Evolutionary conservation across 139 green algal species (phyloP), one percentile per base, ranked within the genome.

Genomic region (Penium margaritaceum): DNA sequence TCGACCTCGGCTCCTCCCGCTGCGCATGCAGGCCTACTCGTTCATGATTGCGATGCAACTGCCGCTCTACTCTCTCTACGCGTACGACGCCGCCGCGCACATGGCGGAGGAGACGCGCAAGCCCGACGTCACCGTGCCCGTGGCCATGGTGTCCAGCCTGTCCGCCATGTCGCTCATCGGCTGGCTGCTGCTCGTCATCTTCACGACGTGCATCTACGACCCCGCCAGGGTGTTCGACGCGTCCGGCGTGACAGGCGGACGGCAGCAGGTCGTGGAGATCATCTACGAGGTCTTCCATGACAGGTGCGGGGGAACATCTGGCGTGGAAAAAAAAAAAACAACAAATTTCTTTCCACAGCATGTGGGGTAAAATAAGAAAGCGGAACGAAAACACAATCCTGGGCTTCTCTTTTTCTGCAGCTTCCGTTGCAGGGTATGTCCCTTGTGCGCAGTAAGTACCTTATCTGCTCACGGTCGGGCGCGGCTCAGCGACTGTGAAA

Each of bases 261-360:
- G n/a, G 35, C 66, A 67, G 2, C 47, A 46, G 0, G 30, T 67
- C 27, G 68, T 43, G 2, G 46, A 75, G 46, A 75, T 75, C 12
- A 37, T 67, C 35, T 75, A 29, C 14, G 68, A 75, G 24, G 51
- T 57, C 35, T 75, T 75, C 27, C 53, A 67, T n/a, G 29, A 24
- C 47, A 58, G 47, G 47, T 58, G 47, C 27, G 47, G 2, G 47
- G 47, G n/a, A n/a, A n/a, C n/a, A n/a, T n/a, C n/a, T n/a, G n/a
- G n/a, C n/a, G n/a, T n/a, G n/a, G n/a, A n/a, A n/a, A n/a, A n/a
- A n/a, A n/a, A n/a, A n/a, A n/a, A n/a, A n/a, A n/a, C n/a, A n/a
- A n/a, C n/a, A n/a, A n/a, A n/a, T n/a, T n/a, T n/a, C n/a, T n/a
- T n/a, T n/a, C n/a, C n/a, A n/a, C n/a, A n/a, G n/a, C n/a, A n/a